Percentiles rank a stretch among this genome's conserved stretches.
These are phyloP conservation scores for Tylopilus vinaceipallidus DNA, from an alignment of 768 basidiomycete genomes.

Conservation along the genomic window DNA sequence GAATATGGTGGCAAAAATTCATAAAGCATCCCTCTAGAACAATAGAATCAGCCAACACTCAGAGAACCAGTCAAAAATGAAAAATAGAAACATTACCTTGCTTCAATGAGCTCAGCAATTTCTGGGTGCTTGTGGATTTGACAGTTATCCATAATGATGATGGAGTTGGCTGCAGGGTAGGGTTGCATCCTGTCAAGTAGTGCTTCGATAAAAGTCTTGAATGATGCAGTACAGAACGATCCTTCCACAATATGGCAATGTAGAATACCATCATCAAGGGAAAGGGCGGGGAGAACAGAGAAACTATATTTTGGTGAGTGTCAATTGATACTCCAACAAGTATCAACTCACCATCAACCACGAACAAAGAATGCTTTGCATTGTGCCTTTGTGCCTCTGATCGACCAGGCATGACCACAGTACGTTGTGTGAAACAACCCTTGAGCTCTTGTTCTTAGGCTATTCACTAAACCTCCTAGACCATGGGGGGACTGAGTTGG, in stretches of 20 bases:
- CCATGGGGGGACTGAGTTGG: too few relatives aligned
- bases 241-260: slow-evolving; percentile 13
- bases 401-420: not conserved
- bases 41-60: not conserved
- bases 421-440: not conserved
- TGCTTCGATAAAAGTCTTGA: too few relatives aligned
- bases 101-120: too few relatives aligned
- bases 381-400: too few relatives aligned
- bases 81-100: too few relatives aligned
- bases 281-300: not conserved
- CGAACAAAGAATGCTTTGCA: not conserved
- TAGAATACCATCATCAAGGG: not conserved
- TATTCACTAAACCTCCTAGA: too few relatives aligned
- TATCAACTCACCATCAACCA: not conserved
- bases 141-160: too few relatives aligned
- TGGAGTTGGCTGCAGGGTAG: too few relatives aligned
- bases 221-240: slow-evolving; percentile 26
- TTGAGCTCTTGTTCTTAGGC: too few relatives aligned
- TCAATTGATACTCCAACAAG: not conserved
- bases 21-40: not conserved
- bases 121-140: too few relatives aligned
- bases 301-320: too few relatives aligned
- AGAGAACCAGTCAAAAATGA: slow-evolving; percentile 14
- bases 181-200: too few relatives aligned
- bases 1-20: not conserved